phyloP scores from a whole-genome alignment of 2,329 filamentous ascomycete genomes.

The Paecilomyces formosus region DNA sequence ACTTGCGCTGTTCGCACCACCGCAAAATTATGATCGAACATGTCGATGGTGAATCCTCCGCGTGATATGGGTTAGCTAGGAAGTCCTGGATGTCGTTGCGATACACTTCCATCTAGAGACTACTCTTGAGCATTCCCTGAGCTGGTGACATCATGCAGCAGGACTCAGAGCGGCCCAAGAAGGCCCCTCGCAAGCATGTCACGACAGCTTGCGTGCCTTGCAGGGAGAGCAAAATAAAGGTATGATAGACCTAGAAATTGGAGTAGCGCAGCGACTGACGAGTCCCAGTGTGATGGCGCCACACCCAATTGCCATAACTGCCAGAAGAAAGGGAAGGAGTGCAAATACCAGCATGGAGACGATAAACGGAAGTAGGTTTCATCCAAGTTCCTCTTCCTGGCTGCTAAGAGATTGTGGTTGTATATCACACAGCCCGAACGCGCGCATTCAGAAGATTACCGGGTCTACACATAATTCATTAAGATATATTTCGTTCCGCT shows the following conservation, averaged over 20 bases:
- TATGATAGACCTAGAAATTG: constrained; percentile 11
- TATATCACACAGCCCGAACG: not conserved
- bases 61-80: not conserved
- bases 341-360: constrained; percentile 32
- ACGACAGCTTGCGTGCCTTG: constrained; percentile 39
- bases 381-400: not conserved
- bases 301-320: constrained; percentile 32
- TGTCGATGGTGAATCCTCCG: not conserved
- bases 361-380: constrained; percentile 32
- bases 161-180: constrained; percentile 19
- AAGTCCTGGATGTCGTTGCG: not conserved
- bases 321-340: constrained; percentile 29
- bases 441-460: no score
- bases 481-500: not conserved
- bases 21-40: not conserved
- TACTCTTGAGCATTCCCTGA: not conserved
- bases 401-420: not conserved
- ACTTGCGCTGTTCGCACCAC: not conserved
- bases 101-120: not conserved
- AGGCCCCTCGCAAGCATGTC: constrained; percentile 33
- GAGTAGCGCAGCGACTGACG: not conserved
- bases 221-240: constrained; percentile 39
- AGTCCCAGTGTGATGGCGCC: constrained; percentile 27
- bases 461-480: no score
- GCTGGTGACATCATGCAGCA: constrained; percentile 13